Conservation (phyloP, 495 filamentous ascomycete genomes). For the Pseudotulostoma volvatum region DNA sequence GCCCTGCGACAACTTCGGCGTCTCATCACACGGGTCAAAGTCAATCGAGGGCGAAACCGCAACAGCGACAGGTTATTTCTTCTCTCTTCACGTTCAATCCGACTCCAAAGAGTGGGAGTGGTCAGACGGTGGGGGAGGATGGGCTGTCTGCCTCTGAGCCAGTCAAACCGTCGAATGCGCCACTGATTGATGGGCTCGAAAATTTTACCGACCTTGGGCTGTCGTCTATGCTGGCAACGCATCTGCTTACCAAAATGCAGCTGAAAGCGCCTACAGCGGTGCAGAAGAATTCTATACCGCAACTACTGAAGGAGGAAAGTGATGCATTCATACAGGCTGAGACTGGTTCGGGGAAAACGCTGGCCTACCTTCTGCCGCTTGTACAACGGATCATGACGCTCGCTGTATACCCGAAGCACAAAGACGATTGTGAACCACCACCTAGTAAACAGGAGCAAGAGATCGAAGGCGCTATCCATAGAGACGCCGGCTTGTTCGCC, state of each 20-base stretch:
- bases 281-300: constrained; percentile 70
- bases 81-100: constrained; percentile 88
- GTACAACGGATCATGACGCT: constrained; percentile 72
- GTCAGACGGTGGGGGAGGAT: constrained; percentile 10
- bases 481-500: constrained; percentile 80
- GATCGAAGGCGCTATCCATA: constrained; percentile 37
- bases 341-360: constrained; percentile 91
- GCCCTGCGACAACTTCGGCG: constrained; percentile 2
- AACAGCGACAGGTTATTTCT: constrained; percentile 52
- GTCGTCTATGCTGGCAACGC: constrained; percentile 57
- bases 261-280: constrained; percentile 88
- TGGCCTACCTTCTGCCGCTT: constrained; percentile 84
- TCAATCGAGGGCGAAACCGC: constrained; percentile 13
- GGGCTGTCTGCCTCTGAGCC: constrained; percentile 24
- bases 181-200: constrained; percentile 61
- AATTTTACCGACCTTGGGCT: constrained; percentile 74
- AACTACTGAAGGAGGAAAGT: constrained; percentile 60
- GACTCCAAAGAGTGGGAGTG: constrained; percentile 37
- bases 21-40: constrained; percentile 6
- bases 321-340: constrained; percentile 96
- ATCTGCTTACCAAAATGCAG: constrained; percentile 70
- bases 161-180: constrained; percentile 82
- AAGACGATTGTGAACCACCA: constrained; percentile 10
- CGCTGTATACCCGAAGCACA: constrained; percentile 23
- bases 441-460: constrained; percentile 21